Percentiles rank a stretch among this genome's conserved stretches.
Evolutionary conservation across 495 filamentous ascomycete species (phyloP).

Genomic region (Pyrenula aspistea): DNA sequence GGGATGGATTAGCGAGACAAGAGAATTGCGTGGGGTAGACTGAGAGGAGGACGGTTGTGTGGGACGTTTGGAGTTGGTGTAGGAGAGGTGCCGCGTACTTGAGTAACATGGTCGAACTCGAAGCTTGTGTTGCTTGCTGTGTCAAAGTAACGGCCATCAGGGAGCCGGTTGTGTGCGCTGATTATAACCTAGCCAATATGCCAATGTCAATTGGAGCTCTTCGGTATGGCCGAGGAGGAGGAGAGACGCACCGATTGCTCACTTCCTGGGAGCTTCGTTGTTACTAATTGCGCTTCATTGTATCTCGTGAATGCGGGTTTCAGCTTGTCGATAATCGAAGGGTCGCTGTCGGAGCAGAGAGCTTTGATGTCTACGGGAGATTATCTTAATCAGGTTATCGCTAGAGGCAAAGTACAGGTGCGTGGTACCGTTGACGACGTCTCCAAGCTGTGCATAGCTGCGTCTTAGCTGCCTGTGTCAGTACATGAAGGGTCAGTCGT

Average conservation of each 20-base stretch:
- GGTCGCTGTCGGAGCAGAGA: conserved; percentile 55
- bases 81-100: conserved; percentile 32
- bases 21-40: no score
- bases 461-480: conserved; percentile 5
- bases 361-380: conserved; percentile 68
- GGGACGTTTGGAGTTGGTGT: no score
- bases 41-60: no score
- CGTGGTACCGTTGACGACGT: conserved; percentile 12
- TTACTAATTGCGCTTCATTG: conserved; percentile 86
- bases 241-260: conserved; percentile 50
- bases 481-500: conserved; percentile 15
- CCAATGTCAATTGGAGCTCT: not conserved
- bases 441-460: not conserved
- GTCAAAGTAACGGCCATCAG: conserved; percentile 76
- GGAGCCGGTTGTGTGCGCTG: conserved; percentile 72
- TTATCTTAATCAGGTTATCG: no score
- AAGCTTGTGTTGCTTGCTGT: conserved; percentile 77
- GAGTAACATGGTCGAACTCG: conserved; percentile 71
- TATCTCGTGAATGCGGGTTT: conserved; percentile 82
- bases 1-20: conserved; percentile 5
- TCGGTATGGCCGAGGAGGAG: not conserved
- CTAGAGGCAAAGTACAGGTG: no score
- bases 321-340: conserved; percentile 54
- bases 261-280: conserved; percentile 77
- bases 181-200: conserved; percentile 59